These are phyloP conservation scores for Drechslerella dactyloides DNA, from an alignment of 2,329 filamentous ascomycete species.

Conservation along the genomic window DNA sequence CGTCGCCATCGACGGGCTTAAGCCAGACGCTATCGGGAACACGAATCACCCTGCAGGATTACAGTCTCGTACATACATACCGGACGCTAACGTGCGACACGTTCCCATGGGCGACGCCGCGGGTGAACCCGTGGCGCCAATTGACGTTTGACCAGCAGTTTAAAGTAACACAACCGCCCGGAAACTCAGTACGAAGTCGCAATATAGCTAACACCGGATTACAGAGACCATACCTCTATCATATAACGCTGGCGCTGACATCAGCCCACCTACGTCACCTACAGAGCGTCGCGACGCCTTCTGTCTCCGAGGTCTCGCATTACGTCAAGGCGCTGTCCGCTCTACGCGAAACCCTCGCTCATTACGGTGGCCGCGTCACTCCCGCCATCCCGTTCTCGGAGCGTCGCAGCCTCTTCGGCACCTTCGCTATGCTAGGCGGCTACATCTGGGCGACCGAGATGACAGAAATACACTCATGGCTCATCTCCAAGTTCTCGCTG, in stretches of 20 bases:
- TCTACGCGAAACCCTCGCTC: conserved; percentile 17
- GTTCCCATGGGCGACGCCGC: conserved; percentile 24
- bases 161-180: conserved; percentile 1
- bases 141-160: conserved; percentile 43
- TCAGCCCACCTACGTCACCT: conserved; percentile 26
- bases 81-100: conserved; percentile 30
- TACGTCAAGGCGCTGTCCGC: conserved; percentile 32
- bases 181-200: not conserved
- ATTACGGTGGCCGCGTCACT: not conserved
- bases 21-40: conserved; percentile 7
- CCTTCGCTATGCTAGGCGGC: conserved; percentile 27
- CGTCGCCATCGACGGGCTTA: conserved; percentile 28
- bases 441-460: conserved; percentile 37
- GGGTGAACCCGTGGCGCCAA: conserved; percentile 29
- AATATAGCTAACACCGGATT: not conserved
- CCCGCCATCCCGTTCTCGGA: not conserved
- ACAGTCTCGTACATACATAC: conserved; percentile 30
- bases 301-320: conserved; percentile 33
- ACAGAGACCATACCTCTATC: conserved; percentile 39
- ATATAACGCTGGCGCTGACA: conserved; percentile 28
- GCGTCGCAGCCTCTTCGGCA: conserved; percentile 18
- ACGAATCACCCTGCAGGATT: conserved; percentile 31
- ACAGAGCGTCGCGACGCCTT: conserved; percentile 26
- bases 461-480: conserved; percentile 27
- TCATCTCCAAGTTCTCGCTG: conserved; percentile 33